Evolutionary conservation across 2,329 filamentous ascomycete species (phyloP), one percentile per base, ranked within the genome.

Genomic region (Pseudogymnoascus sp.): DNA sequence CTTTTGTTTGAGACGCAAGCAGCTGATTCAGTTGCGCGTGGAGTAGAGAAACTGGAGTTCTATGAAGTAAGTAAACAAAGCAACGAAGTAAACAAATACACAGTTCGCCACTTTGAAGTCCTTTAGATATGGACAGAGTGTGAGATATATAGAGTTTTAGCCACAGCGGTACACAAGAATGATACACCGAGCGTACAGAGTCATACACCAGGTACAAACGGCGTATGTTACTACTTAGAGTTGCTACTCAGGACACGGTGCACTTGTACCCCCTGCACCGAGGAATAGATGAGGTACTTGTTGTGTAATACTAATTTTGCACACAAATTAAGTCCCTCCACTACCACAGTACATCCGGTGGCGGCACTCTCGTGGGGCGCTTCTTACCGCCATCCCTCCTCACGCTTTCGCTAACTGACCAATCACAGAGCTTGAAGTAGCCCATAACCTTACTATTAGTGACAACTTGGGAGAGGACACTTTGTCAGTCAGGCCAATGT

Each of bases 401-500:
- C 28, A 33, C 50, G 28, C 16, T 28, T 56, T 56, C 50, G 50
- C 50, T 56, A 56, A 18, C 16, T 56, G 50, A 14, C 50, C 50
- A 56, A 56, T 56, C 50, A 21, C 50, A 56, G 50, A 56, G 28
- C 50, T 56, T 56, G 50, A 56, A 56, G 50, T 56, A 33, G 50
- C 50, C 47, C 11, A 35, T 56, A 56, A 56, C 50, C 50, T 56
- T 56, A 56, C 50, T 56, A 56, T 56, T 56, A 56, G 50, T 56
- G 50, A 56, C 50, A 56, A 56, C 50, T 56, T 33, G 50, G 50
- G 50, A 56, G 50, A 56, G 50, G 50, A 56, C 50, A 56, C 50
- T 56, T 56, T 56, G 50, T 56, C 50, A 56, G 50, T 56, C 50
- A 56, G 50, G 50, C 50, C 50, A 56, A 56, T 56, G 50, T 56